Evolutionary conservation across 331 rosid genomes (phyloP).

Genomic region (Rosa hybrid): DNA sequence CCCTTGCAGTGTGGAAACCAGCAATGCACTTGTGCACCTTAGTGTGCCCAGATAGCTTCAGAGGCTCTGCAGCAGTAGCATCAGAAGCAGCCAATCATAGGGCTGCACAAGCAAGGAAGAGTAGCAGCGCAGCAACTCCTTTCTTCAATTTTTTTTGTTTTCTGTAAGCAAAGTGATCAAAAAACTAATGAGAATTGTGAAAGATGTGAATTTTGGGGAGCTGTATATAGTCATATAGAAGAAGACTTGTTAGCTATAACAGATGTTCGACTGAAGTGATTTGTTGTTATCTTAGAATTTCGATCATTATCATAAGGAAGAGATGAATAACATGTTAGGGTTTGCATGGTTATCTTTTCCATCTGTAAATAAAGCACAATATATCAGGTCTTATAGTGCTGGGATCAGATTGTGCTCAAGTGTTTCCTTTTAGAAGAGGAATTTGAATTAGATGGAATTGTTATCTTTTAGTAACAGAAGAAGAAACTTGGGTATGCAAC

Average conservation of each 20-base stretch:
- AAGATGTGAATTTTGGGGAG: too few species aligned
- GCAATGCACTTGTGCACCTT: neutral
- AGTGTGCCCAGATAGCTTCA: neutral
- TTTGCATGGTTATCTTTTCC: too few species aligned
- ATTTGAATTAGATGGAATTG: too few species aligned
- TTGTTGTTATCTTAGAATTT: neutral
- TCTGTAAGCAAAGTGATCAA: neutral
- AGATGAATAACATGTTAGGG: too few species aligned
- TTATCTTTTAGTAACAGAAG: too few species aligned
- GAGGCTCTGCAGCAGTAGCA: neutral
- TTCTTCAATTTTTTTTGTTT: neutral
- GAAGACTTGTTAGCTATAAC: neutral
- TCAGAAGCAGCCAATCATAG: neutral
- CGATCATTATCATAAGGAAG: neutral
- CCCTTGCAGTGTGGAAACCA: neutral
- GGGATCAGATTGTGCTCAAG: too few species aligned
- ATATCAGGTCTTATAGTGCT: too few species aligned
- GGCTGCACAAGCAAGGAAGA: neutral
- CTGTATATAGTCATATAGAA: too few species aligned
- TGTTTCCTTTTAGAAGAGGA: too few species aligned
- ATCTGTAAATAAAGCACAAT: too few species aligned
- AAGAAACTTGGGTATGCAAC: too few species aligned
- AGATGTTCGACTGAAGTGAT: neutral
- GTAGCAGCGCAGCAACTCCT: neutral
- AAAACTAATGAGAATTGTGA: too few species aligned